These are phyloP conservation scores for Salvia miltiorrhiza DNA, from an alignment of 257 asterid genomes.

Conservation along the genomic window DNA sequence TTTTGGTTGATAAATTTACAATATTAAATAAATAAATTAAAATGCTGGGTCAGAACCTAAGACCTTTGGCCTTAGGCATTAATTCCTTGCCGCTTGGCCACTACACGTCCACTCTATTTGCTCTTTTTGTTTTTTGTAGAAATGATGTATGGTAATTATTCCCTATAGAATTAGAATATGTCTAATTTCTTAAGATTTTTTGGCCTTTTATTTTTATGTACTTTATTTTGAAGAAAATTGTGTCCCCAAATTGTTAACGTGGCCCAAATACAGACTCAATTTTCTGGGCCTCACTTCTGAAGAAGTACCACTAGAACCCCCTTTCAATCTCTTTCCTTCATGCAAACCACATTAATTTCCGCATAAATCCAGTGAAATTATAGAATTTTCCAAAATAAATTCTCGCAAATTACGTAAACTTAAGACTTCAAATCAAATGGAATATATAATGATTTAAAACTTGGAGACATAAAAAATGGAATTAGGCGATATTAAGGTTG, in stretches of 20 bases:
- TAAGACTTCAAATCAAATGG: no score
- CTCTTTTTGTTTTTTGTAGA: no score
- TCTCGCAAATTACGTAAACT: neutral
- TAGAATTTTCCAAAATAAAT: neutral
- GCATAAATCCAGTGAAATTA: neutral
- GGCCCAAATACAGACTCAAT: constrained; percentile 27
- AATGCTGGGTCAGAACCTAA: no score
- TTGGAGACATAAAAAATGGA: no score
- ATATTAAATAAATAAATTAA: no score
- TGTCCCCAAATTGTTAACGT: constrained; percentile 26
- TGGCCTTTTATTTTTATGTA: neutral
- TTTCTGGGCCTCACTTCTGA: constrained; percentile 12
- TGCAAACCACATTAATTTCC: constrained; percentile 7
- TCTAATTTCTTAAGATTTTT: no score
- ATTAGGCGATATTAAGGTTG: neutral
- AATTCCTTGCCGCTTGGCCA: no score
- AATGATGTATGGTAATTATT: no score
- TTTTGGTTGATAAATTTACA: neutral
- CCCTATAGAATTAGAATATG: no score
- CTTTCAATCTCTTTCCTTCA: neutral
- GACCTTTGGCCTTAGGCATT: no score
- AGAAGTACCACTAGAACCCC: neutral
- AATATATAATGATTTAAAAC: no score
- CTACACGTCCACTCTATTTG: no score
- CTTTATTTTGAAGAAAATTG: constrained; percentile 2